These are phyloP conservation scores for Trichoderma asperellum DNA, from an alignment of 2,329 filamentous ascomycete genomes.

Conservation along the genomic window DNA sequence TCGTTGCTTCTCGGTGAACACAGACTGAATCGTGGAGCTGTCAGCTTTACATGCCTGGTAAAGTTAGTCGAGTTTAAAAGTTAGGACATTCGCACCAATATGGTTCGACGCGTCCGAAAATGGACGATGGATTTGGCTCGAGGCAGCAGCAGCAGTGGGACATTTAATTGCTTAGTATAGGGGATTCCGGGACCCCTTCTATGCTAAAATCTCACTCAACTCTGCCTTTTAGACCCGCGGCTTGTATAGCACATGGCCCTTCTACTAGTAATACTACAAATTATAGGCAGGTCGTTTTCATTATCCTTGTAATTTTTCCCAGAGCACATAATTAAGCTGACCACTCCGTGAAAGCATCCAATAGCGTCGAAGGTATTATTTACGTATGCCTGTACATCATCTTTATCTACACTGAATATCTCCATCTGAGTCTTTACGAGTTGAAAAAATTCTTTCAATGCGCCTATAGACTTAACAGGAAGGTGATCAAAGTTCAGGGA, in stretches of 20 bases:
- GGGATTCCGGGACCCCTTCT: not conserved
- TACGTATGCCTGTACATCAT: not conserved
- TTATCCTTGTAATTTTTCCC: not conserved
- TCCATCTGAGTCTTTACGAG: not conserved
- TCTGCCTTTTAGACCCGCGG: not conserved
- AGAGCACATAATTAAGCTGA: not conserved
- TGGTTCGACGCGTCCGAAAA: not conserved
- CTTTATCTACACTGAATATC: not conserved
- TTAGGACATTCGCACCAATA: not conserved
- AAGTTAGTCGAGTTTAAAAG: not conserved
- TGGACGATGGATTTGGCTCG: not conserved
- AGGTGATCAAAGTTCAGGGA: slow-evolving; percentile 6
- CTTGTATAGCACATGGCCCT: not conserved
- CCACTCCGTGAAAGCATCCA: not conserved
- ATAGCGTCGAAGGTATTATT: not conserved
- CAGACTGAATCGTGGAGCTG: not conserved
- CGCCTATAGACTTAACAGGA: slow-evolving; percentile 3
- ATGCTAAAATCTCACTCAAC: slow-evolving; percentile 24
- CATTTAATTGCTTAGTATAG: not conserved
- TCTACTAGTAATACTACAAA: not conserved
- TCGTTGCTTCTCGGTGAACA: not conserved
- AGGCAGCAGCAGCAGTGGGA: not conserved
- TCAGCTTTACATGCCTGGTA: slow-evolving; percentile 3
- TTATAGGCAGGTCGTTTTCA: slow-evolving; percentile 22
- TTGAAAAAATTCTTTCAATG: not conserved